Percentiles rank a stretch among this genome's conserved stretches.
Evolutionary conservation across 352 stramenopile genomes (phyloP).

Genomic region (Globisporangium ultimum): DNA sequence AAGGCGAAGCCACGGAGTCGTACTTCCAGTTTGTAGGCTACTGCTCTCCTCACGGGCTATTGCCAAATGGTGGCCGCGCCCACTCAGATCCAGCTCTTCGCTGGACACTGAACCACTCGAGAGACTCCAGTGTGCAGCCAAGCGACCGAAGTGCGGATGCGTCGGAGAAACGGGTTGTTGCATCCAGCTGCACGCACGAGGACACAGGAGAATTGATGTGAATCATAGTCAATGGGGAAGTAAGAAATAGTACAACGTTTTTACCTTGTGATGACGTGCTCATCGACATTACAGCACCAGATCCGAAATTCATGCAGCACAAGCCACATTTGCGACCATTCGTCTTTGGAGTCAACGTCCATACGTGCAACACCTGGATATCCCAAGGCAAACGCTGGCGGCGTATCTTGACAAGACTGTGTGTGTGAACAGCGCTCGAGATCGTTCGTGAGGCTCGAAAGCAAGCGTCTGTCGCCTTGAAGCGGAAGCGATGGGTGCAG

Average conservation of each 20-base stretch:
- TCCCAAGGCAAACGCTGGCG: too few relatives aligned
- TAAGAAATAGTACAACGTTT: background rate
- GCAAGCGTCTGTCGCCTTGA: background rate
- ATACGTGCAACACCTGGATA: too few relatives aligned
- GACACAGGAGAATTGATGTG: too few relatives aligned
- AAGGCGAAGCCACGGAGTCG: slow-evolving; percentile 6
- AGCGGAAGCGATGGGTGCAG: background rate
- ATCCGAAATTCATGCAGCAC: slow-evolving; percentile 20
- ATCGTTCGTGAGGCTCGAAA: background rate
- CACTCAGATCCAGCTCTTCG: slow-evolving; percentile 18
- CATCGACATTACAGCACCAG: slow-evolving; percentile 4
- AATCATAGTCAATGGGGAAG: background rate
- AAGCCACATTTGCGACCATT: background rate
- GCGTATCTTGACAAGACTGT: too few relatives aligned
- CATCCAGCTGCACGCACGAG: background rate
- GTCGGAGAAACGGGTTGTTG: background rate
- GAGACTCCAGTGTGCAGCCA: slow-evolving; percentile 14
- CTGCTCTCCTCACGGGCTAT: background rate
- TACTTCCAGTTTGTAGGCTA: background rate
- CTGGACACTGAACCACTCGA: slow-evolving; percentile 10
- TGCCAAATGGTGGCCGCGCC: slow-evolving; percentile 7
- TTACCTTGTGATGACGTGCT: slow-evolving; percentile 3
- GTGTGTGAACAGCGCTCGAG: background rate
- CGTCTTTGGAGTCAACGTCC: too few relatives aligned
- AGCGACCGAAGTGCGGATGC: background rate